These are phyloP conservation scores for Phytophthora ohioensis DNA, from an alignment of 352 stramenopile species.

Conservation along the genomic window DNA sequence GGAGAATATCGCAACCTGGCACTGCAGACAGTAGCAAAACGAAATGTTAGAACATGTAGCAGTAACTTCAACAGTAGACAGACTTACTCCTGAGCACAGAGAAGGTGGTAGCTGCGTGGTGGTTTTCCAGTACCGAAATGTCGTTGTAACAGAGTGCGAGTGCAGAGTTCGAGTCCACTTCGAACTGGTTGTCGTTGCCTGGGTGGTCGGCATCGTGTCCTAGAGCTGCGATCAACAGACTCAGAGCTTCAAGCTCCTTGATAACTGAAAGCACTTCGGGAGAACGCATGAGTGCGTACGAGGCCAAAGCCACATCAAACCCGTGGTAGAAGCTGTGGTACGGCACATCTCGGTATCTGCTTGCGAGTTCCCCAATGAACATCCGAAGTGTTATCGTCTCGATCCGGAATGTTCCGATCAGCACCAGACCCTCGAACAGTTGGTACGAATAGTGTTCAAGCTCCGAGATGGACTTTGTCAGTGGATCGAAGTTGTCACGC, in stretches of 20 bases:
- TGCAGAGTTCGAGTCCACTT: constrained; percentile 79
- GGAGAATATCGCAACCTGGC: constrained; percentile 65
- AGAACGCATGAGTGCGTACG: constrained; percentile 69
- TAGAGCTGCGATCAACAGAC: constrained; percentile 81
- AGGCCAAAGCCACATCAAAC: constrained; percentile 78
- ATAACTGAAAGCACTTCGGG: constrained; percentile 67
- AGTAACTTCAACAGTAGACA: neutral
- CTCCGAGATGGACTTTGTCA: constrained; percentile 65
- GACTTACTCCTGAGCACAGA: constrained; percentile 60
- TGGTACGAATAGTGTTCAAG: constrained; percentile 67
- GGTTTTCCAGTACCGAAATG: constrained; percentile 89
- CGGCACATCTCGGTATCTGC: constrained; percentile 70
- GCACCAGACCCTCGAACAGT: constrained; percentile 68
- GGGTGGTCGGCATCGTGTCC: constrained; percentile 91
- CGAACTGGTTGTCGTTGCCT: constrained; percentile 91
- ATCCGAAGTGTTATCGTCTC: constrained; percentile 48
- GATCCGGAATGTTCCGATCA: constrained; percentile 79
- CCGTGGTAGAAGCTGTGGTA: constrained; percentile 92
- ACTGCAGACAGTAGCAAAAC: constrained; percentile 28
- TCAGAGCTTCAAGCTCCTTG: constrained; percentile 79
- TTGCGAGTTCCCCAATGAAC: constrained; percentile 68
- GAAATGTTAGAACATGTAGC: constrained; percentile 14
- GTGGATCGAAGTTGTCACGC: constrained; percentile 60
- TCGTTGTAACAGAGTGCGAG: constrained; percentile 92
- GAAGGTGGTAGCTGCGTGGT: constrained; percentile 87